Percentiles rank a stretch among this genome's conserved stretches.
phyloP scores from a whole-genome alignment of 805 yeast genomes.

The Monosporozyma aerobia region DNA sequence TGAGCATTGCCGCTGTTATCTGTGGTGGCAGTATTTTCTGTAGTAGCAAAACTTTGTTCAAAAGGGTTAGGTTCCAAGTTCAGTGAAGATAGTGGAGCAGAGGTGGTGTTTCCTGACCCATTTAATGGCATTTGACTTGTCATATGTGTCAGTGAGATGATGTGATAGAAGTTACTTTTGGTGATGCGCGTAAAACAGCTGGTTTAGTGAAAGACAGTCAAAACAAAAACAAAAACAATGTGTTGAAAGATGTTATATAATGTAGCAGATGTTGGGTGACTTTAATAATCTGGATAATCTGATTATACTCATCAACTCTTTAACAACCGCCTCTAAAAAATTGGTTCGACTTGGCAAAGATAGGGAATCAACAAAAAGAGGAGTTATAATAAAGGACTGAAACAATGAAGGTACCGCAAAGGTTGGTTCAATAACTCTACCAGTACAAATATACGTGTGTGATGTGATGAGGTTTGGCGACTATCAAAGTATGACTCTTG shows the following conservation, averaged over 20 bases:
- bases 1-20: not conserved
- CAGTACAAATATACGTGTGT: not conserved
- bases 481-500: not conserved
- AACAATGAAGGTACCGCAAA: not conserved
- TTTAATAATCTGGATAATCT: too few species aligned
- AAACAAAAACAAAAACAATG: too few species aligned
- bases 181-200: not conserved
- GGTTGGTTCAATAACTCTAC: not conserved
- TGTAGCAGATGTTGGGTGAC: too few species aligned
- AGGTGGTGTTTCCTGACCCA: not conserved
- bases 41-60: constrained; percentile 78
- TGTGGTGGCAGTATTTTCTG: not conserved
- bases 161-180: not conserved
- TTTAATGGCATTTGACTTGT: not conserved
- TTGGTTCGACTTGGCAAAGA: not conserved
- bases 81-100: constrained; percentile 33
- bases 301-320: not conserved
- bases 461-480: not conserved
- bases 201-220: not conserved
- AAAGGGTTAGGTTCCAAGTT: constrained; percentile 92
- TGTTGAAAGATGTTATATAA: too few species aligned
- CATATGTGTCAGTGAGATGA: not conserved
- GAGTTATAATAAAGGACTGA: not conserved
- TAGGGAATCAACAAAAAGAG: not conserved
- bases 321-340: not conserved